phyloP scores from a whole-genome alignment of 345 rosid genomes.

The Leavenworthia alabamica region DNA sequence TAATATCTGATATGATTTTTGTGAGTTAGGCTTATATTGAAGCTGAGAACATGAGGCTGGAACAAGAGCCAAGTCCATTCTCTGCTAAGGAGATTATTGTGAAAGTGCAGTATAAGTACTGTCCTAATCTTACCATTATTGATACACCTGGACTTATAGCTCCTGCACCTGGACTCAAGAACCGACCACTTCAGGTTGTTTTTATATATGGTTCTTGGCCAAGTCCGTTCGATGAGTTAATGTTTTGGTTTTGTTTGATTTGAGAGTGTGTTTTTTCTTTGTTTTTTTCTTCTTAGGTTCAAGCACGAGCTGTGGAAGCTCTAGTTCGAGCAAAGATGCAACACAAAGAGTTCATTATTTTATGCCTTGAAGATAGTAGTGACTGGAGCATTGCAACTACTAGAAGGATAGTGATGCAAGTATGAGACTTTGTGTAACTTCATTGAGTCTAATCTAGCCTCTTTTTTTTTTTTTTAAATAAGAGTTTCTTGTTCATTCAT shows the following conservation, averaged over 20 bases:
- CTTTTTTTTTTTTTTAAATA: not conserved
- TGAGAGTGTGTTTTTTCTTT: constrained; percentile 20
- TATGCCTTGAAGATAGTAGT: constrained; percentile 94
- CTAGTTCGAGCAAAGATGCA: constrained; percentile 90
- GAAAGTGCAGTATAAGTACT: constrained; percentile 71
- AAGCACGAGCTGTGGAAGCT: constrained; percentile 91
- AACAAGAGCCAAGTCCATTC: constrained; percentile 62
- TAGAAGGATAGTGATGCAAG: constrained; percentile 89
- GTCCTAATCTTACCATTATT: constrained; percentile 84
- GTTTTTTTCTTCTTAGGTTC: constrained; percentile 44
- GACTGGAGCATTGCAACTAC: constrained; percentile 97
- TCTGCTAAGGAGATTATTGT: constrained; percentile 81
- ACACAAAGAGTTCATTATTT: constrained; percentile 82
- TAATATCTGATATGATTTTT: not conserved
- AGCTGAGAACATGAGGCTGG: constrained; percentile 81
- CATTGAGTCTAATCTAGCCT: not conserved
- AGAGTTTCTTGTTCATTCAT: constrained; percentile 11
- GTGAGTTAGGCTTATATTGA: constrained; percentile 67
- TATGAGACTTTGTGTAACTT: constrained; percentile 29
- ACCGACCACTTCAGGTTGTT: constrained; percentile 64
- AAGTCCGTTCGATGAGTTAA: not conserved
- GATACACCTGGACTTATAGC: constrained; percentile 95
- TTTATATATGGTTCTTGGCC: not conserved
- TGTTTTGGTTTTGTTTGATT: not conserved
- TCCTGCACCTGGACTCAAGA: constrained; percentile 81